phyloP scores from a whole-genome alignment of 148 eudicot genomes.

The Rhododendron molle region DNA sequence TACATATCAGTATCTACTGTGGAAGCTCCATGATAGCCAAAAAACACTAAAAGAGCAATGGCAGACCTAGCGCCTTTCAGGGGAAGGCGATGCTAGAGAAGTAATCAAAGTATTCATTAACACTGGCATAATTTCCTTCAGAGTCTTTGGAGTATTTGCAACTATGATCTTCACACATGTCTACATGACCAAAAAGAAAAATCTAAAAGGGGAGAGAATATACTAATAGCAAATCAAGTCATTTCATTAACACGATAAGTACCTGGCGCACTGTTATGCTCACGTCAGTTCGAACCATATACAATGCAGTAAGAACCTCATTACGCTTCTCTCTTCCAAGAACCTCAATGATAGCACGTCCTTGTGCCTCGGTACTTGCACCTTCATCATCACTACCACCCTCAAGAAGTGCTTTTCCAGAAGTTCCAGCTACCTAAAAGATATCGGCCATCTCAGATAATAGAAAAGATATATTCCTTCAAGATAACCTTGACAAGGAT shows the following conservation, averaged over 20 bases:
- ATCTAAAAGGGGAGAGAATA: neutral
- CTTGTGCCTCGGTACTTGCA: constrained; percentile 98
- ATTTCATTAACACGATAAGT: constrained; percentile 11
- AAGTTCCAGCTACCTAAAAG: constrained; percentile 92
- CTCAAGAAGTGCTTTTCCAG: constrained; percentile 97
- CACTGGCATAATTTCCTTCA: constrained; percentile 97
- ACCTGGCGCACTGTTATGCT: constrained; percentile 97
- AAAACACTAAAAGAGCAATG: neutral
- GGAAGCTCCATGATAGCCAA: neutral
- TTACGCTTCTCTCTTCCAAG: constrained; percentile 95
- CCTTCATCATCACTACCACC: constrained; percentile 99
- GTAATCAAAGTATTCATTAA: constrained; percentile 82
- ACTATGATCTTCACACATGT: constrained; percentile 95
- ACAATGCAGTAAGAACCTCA: constrained; percentile 92
- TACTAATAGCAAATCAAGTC: neutral
- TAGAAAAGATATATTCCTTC: constrained; percentile 1
- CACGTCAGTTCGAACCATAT: constrained; percentile 99
- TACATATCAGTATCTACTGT: neutral
- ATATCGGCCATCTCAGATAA: neutral
- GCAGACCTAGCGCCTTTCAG: constrained; percentile 93
- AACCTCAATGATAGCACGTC: constrained; percentile 94
- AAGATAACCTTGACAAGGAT: constrained; percentile 5
- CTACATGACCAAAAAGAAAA: neutral
- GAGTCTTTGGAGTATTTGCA: constrained; percentile 92
- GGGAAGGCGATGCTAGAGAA: constrained; percentile 92